These are phyloP conservation scores for Aspergillus sergii DNA, from an alignment of 2,329 filamentous ascomycete genomes.

Conservation along the genomic window DNA sequence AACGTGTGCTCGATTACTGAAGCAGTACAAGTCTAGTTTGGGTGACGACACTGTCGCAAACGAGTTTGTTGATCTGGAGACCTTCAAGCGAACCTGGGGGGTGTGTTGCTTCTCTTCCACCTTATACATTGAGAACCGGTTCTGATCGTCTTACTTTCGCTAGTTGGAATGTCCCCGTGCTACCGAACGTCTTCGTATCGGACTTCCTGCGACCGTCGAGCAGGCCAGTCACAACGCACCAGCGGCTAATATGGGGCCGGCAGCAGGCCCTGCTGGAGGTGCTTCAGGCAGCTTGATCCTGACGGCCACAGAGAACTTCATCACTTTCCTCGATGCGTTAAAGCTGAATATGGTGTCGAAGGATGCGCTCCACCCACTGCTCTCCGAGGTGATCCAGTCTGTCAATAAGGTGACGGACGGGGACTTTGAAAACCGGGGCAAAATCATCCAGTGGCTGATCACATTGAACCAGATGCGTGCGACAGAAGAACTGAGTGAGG, in stretches of 20 bases:
- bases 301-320: slow-evolving; percentile 95
- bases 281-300: slow-evolving; percentile 71
- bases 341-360: slow-evolving; percentile 91
- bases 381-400: slow-evolving; percentile 94
- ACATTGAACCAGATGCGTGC: slow-evolving; percentile 97
- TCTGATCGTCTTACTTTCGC: slow-evolving; percentile 1
- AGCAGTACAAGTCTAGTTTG: slow-evolving; percentile 95
- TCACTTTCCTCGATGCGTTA: slow-evolving; percentile 93
- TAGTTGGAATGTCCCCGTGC: slow-evolving; percentile 93
- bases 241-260: slow-evolving; percentile 41
- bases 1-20: slow-evolving; percentile 88
- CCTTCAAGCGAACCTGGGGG: slow-evolving; percentile 90
- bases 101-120: slow-evolving; percentile 55
- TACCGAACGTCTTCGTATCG: slow-evolving; percentile 87
- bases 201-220: slow-evolving; percentile 82
- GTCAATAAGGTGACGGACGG: slow-evolving; percentile 96
- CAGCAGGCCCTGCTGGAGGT: slow-evolving; percentile 32
- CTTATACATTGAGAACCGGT: slow-evolving; percentile 4
- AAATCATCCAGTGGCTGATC: slow-evolving; percentile 98
- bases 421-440: slow-evolving; percentile 92
- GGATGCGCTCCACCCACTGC: slow-evolving; percentile 90
- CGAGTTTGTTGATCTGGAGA: slow-evolving; percentile 84
- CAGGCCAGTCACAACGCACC: slow-evolving; percentile 57
- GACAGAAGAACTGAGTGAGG: slow-evolving; percentile 83
- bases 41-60: slow-evolving; percentile 87